phyloP scores from a whole-genome alignment of 805 yeast genomes.

The Metschnikowia gelsemii region DNA sequence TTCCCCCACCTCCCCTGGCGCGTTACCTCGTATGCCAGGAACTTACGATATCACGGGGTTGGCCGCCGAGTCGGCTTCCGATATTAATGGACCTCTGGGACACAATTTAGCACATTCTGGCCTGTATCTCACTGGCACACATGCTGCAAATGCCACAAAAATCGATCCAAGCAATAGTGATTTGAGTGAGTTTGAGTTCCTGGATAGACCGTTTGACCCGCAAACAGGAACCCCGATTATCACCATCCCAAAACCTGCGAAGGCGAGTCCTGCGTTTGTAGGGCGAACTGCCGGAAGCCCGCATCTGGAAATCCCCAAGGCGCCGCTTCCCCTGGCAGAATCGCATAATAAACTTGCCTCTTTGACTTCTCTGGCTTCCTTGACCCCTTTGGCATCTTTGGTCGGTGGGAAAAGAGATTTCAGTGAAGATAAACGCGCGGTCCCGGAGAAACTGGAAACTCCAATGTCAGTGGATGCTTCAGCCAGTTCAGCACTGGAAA shows the following conservation, averaged over 20 bases:
- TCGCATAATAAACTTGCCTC: constrained; percentile 2
- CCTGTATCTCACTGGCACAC: background rate
- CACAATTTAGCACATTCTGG: too few relatives aligned
- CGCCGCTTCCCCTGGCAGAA: constrained; percentile 1
- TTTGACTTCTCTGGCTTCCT: too few relatives aligned
- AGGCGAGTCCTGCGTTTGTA: too few relatives aligned
- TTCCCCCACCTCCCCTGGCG: constrained; percentile 11
- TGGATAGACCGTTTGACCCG: too few relatives aligned
- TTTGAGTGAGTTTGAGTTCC: too few relatives aligned
- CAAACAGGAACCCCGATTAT: too few relatives aligned
- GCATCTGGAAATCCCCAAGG: constrained; percentile 1
- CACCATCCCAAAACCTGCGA: too few relatives aligned
- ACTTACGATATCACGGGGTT: constrained; percentile 48
- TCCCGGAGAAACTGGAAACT: background rate
- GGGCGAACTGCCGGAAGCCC: background rate
- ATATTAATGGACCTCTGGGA: background rate
- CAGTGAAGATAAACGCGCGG: background rate
- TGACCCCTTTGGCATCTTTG: too few relatives aligned
- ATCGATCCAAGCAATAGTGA: too few relatives aligned
- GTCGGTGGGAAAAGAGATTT: too few relatives aligned
- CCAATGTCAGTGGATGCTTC: too few relatives aligned
- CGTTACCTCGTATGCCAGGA: constrained; percentile 45
- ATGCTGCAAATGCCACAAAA: background rate
- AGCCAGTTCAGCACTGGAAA: too few relatives aligned
- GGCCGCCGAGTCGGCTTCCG: constrained; percentile 17